A percentile compares a stretch with the other conserved stretches of the same genome.
Conservation (phyloP, 306 rosid species). For the Lupinus albus region DNA sequence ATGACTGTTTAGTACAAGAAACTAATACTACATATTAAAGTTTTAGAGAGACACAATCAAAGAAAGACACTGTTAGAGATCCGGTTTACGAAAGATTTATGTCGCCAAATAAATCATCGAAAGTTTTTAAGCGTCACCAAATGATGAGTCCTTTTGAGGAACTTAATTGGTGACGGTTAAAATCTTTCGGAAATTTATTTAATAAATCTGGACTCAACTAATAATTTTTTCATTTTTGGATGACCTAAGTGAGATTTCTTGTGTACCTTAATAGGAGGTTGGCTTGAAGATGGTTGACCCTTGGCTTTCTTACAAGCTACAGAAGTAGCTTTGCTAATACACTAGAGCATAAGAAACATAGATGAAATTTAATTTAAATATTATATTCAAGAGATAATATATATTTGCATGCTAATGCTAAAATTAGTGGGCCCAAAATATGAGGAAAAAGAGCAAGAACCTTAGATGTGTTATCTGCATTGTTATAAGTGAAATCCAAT, state of each 20-base stretch:
- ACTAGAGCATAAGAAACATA: constrained; percentile 40
- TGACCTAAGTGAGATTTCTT: not conserved
- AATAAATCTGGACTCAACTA: too few species aligned
- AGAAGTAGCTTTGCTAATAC: constrained; percentile 53
- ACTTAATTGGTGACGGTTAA: too few species aligned
- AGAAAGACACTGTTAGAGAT: constrained; percentile 38
- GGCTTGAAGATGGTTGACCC: constrained; percentile 71
- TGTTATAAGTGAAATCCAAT: constrained; percentile 66
- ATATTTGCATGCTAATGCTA: not conserved
- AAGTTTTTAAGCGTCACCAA: too few species aligned
- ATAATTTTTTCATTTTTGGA: too few species aligned
- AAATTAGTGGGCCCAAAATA: not conserved
- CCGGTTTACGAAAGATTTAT: not conserved
- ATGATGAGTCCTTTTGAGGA: too few species aligned
- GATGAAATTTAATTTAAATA: constrained; percentile 10
- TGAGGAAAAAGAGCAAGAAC: not conserved
- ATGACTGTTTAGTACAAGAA: constrained; percentile 23
- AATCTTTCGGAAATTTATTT: too few species aligned
- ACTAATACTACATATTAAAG: constrained; percentile 32
- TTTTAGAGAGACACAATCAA: constrained; percentile 37
- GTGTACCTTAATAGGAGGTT: constrained; percentile 71
- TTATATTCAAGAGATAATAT: not conserved
- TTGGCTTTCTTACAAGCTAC: constrained; percentile 75
- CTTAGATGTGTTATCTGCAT: constrained; percentile 57
- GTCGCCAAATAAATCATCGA: too few species aligned